Conservation (phyloP, 768 basidiomycete genomes). For the Leccinum variicolor region DNA sequence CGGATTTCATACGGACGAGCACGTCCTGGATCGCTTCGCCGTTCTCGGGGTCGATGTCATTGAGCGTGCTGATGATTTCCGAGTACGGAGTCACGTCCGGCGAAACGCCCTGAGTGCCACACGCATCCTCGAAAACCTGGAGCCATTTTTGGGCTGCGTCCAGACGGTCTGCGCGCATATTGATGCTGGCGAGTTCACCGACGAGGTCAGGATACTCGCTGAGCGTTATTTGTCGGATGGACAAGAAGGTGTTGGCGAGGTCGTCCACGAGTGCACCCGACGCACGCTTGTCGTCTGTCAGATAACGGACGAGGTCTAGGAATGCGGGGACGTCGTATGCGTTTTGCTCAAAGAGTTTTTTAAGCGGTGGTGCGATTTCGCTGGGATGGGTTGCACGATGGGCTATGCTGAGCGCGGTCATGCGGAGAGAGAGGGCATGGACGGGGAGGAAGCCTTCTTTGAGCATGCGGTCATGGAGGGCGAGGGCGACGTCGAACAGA, state of each 20-base stretch:
- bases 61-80: conserved; percentile 37
- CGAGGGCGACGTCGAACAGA: conserved; percentile 36
- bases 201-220: conserved; percentile 34
- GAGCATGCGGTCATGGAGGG: conserved; percentile 42
- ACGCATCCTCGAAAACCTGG: conserved; percentile 23
- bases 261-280: conserved; percentile 20
- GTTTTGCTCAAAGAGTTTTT: conserved; percentile 12
- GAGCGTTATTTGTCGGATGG: conserved; percentile 15
- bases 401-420: conserved; percentile 35
- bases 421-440: conserved; percentile 37
- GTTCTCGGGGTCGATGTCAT: conserved; percentile 30
- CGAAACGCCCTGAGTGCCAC: conserved; percentile 11
- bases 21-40: conserved; percentile 32
- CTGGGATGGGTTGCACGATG: not conserved
- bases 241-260: conserved; percentile 19
- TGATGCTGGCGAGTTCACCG: conserved; percentile 36
- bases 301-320: conserved; percentile 25
- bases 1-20: conserved; percentile 38
- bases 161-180: conserved; percentile 31
- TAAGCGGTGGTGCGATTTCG: conserved; percentile 1
- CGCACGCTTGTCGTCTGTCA: conserved; percentile 12
- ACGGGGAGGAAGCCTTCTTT: conserved; percentile 38
- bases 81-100: conserved; percentile 34
- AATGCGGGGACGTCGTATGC: conserved; percentile 22
- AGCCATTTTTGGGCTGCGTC: conserved; percentile 31